Conservation (phyloP, 2,329 filamentous ascomycete species). For the Colletotrichum sp. region DNA sequence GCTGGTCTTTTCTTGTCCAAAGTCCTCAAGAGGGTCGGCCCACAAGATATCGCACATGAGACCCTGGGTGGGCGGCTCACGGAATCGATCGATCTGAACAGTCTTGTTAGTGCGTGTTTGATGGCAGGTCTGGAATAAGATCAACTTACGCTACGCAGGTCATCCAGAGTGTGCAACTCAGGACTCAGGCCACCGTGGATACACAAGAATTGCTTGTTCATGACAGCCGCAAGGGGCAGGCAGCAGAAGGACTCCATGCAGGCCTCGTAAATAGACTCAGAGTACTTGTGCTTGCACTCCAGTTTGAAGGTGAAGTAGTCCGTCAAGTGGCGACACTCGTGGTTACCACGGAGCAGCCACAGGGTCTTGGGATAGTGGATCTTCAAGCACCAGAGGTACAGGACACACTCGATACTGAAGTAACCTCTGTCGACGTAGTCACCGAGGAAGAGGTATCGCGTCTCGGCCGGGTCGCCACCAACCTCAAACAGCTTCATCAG, state of each 20-base stretch:
- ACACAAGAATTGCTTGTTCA: conserved; percentile 99
- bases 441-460: conserved; percentile 93
- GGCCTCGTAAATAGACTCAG: conserved; percentile 92
- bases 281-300: conserved; percentile 99
- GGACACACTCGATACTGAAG: conserved; percentile 98
- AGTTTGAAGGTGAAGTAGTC: conserved; percentile 99
- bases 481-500: conserved; percentile 99
- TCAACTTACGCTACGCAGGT: conserved; percentile 76
- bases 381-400: conserved; percentile 98
- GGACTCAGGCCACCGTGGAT: conserved; percentile 97
- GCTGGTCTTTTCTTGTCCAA: conserved; percentile 97
- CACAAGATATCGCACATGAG: conserved; percentile 99
- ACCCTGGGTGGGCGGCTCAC: conserved; percentile 95
- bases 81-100: conserved; percentile 89
- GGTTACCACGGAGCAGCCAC: conserved; percentile 96
- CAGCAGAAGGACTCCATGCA: conserved; percentile 99
- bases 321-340: conserved; percentile 98
- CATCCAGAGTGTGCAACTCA: conserved; percentile 93
- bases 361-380: conserved; percentile 98
- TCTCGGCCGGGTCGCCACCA: conserved; percentile 94
- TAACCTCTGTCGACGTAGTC: conserved; percentile 99
- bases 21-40: conserved; percentile 97
- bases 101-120: background rate
- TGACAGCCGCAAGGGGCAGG: conserved; percentile 90
- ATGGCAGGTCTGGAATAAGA: background rate